Conservation (phyloP, 1,284 basidiomycete genomes). For the Moesziomyces antarcticus region DNA sequence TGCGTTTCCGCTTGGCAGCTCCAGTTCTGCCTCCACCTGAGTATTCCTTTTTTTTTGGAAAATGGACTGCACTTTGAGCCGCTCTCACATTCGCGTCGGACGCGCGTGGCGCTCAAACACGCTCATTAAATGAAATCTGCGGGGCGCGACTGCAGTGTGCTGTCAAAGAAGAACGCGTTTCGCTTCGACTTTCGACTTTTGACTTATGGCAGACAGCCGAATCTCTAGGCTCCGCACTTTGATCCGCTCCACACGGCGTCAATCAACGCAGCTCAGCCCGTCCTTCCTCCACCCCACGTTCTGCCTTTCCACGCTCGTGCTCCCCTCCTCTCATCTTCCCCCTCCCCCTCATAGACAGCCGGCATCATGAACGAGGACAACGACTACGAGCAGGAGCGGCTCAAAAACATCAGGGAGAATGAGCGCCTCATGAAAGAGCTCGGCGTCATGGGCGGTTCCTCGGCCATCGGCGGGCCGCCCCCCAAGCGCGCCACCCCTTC, state of each 20-base stretch:
- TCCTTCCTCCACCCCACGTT: neutral
- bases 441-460: constrained; percentile 53
- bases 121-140: neutral
- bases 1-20: neutral
- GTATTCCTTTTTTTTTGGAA: neutral
- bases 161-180: constrained; percentile 1
- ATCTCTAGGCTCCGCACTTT: neutral
- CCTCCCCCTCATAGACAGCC: neutral
- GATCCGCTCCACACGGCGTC: too few relatives aligned
- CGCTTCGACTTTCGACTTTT: neutral
- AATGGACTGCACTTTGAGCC: neutral
- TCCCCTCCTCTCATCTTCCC: neutral
- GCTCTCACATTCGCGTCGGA: neutral
- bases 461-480: constrained; percentile 35
- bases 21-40: neutral
- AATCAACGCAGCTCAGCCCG: too few relatives aligned
- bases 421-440: constrained; percentile 61
- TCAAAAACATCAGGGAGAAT: constrained; percentile 64
- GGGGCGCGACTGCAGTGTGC: neutral
- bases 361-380: constrained; percentile 39
- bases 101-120: constrained; percentile 2
- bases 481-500: constrained; percentile 28
- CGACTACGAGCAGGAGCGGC: constrained; percentile 60
- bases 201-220: constrained; percentile 2
- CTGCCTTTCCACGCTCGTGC: too few relatives aligned